Percentiles rank a stretch among this genome's conserved stretches.
phyloP scores from a whole-genome alignment of 306 rosid species.

The Phaseolus lunatus region DNA sequence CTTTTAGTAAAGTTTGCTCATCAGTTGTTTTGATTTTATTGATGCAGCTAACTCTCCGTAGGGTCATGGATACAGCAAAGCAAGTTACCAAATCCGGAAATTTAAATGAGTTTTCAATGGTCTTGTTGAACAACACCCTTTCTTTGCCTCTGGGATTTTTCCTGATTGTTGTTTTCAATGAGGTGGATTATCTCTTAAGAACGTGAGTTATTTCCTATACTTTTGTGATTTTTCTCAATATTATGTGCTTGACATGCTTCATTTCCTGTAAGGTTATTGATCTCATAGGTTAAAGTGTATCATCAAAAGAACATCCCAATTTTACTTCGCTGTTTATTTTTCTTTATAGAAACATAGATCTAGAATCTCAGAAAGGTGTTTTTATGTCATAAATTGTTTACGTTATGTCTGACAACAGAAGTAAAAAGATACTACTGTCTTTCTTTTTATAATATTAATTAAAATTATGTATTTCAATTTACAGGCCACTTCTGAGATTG shows the following conservation, averaged over 20 bases:
- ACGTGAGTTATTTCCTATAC: constrained; percentile 69
- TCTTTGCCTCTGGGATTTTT: constrained; percentile 90
- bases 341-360: constrained; percentile 20
- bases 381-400: constrained; percentile 29
- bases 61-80: constrained; percentile 97
- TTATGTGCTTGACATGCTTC: constrained; percentile 28
- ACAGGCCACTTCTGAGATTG: constrained; percentile 93
- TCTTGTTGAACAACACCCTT: constrained; percentile 90
- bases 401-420: not conserved
- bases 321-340: constrained; percentile 2
- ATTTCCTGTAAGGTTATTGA: constrained; percentile 10
- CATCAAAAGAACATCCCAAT: constrained; percentile 15
- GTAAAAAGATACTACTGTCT: constrained; percentile 11
- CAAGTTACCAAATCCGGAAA: constrained; percentile 86
- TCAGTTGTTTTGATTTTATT: constrained; percentile 43
- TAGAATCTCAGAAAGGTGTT: constrained; percentile 32
- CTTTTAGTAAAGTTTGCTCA: constrained; percentile 38
- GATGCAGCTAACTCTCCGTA: constrained; percentile 85
- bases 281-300: constrained; percentile 31
- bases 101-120: constrained; percentile 96
- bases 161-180: constrained; percentile 77
- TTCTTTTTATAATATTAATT: constrained; percentile 13
- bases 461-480: constrained; percentile 43
- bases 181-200: constrained; percentile 83
- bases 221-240: constrained; percentile 32